Base-by-base conservation (phyloP, 306 rosid species). In the Corylus avellana region DNA sequence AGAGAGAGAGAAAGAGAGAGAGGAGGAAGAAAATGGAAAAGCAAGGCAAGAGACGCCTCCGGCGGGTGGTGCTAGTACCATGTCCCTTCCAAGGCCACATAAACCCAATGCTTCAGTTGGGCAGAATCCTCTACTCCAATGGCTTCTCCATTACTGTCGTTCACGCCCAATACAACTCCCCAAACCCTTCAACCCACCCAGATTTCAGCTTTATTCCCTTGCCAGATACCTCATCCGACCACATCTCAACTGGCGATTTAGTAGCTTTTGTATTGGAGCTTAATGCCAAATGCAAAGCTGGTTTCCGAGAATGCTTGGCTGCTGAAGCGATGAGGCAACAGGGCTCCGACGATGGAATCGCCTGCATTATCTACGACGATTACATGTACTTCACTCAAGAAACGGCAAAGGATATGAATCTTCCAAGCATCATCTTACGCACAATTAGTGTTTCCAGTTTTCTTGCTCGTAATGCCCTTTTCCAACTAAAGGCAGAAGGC, bases 121-220 rank as follows among this genome's bases (percentile, higher is more conserved):
- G 83, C 14, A 49, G 75, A 6, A 51, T 74, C 16, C 90, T 87
- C 69, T 73, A 84, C 12, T 87, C 88, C 8, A 82, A 72, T 53
- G 90, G 90, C 8, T 84, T 87, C 62, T 77, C 82, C 71, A 82
- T 87, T 54, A 84, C 83, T 27, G 32, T 87, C 0, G 85, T 79
- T 63, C 90, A 84, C 63, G 53, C 83, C 56, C 27, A 70, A n/a
- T 84, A 82, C 78, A 84, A 84, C 44, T 71, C 74, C 8, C 90
- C 90, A 0, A 2, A 84, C 12, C 85, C 90, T 56, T 82, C 83
- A 7, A 51, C 72, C 12, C 78, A 84, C n/a, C 90, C 90, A 4
- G 18, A 82, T 46, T 84, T 87, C 29, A 4, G 1, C 11, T 87
- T 87, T 54, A 18, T 82, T 18, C 77, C 86, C 2, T 77, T 84